phyloP scores from a whole-genome alignment of 148 eudicot genomes.

The Pharnaceum exiguum region DNA sequence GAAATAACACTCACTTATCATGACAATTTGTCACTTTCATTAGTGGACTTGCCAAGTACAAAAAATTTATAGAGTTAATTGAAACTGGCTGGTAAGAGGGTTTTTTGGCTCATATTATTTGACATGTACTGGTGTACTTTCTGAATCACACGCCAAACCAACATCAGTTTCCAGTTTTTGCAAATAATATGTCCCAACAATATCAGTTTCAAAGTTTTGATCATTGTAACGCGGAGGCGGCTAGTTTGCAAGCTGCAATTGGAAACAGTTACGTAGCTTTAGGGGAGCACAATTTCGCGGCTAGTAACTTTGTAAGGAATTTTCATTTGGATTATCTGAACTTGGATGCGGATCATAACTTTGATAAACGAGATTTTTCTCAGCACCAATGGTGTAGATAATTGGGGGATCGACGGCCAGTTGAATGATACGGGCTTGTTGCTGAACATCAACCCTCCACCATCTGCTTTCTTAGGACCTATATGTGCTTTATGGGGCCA shows the following conservation, averaged over 20 bases:
- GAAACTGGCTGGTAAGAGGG: not conserved
- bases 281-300: slow-evolving; percentile 16
- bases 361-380: slow-evolving; percentile 28
- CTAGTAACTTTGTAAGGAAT: slow-evolving; percentile 15
- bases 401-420: slow-evolving; percentile 29
- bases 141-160: slow-evolving; percentile 19
- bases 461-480: slow-evolving; percentile 44
- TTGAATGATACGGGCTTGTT: slow-evolving; percentile 23
- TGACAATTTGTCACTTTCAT: too few species aligned
- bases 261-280: slow-evolving; percentile 26
- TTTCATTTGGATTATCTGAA: slow-evolving; percentile 21
- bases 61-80: too few species aligned
- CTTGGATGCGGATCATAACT: slow-evolving; percentile 14
- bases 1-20: too few species aligned
- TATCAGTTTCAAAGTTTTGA: slow-evolving; percentile 30
- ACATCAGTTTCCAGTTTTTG: slow-evolving; percentile 20
- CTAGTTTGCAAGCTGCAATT: slow-evolving; percentile 12
- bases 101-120: too few species aligned
- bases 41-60: too few species aligned
- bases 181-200: not conserved
- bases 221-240: slow-evolving; percentile 12
- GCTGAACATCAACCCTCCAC: slow-evolving; percentile 28
- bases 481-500: slow-evolving; percentile 51
- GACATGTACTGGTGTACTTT: slow-evolving; percentile 26
- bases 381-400: slow-evolving; percentile 16